Base-by-base conservation (phyloP, 129 eudicot species). In the Tagetes patula region DNA sequence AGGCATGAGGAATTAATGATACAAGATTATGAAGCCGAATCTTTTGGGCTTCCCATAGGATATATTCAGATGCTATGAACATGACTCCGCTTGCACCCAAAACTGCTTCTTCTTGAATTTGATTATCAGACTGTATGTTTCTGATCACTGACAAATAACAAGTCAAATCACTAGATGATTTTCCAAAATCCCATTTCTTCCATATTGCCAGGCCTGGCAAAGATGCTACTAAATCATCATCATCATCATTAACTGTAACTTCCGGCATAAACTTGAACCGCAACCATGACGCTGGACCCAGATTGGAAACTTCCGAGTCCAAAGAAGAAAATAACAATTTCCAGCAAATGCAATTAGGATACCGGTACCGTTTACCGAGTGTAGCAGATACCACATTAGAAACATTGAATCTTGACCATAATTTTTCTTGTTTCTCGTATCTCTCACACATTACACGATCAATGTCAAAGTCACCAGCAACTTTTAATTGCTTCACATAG, bases 261-360 rank as follows among this genome's bases (percentile, higher is more conserved):
- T 75, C 69, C 27, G 97, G 97, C 77, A 94, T 85, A 67, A 94
- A 86, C 80, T 94, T 94, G 68, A 85, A 79, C 30, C 49, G 79
- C 69, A 94, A 49, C 97, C 97, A 94, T 42, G 83, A 74, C 62
- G 65, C 80, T 60, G 79, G 81, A 65, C 77, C 71, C 12, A 73
- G 73, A 36, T 54, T 62, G 34, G 83, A 69, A 46, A 76, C 72
- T 11, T 74, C 79, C 20, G 37, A 36, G 53, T 75, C 68, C 27
- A 76, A 60, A 72, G 89, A 82, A 75, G 77, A 92, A 56, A 81
- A 62, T 52, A 90, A 62, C 14, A 90, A 62, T 83, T 95, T 95
- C 99, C 99, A 95, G 85, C 96, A 88, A 74, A 90, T 76, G 80
- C 89, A 86, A 60, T 71, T 88, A 49, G 97, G 80, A 79, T 77